Evolutionary conservation across 495 filamentous ascomycete genomes (phyloP).

Genomic region (Penicillium diatomitis): DNA sequence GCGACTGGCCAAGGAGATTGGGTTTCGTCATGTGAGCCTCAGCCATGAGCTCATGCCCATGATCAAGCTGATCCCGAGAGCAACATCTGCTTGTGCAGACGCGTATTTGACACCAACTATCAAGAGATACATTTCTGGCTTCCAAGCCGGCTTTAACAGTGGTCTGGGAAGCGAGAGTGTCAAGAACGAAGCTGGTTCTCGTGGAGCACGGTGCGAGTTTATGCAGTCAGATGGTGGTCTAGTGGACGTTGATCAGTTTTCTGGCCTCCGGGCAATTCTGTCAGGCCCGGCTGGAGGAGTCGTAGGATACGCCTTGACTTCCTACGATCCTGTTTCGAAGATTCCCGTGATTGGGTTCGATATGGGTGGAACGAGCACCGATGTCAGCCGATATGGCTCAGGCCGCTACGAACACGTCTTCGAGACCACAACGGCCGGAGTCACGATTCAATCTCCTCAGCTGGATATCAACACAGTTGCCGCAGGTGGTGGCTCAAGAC

Average conservation of each 20-base stretch:
- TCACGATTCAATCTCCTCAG: slow-evolving; percentile 87
- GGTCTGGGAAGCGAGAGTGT: slow-evolving; percentile 22
- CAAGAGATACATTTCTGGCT: slow-evolving; percentile 77
- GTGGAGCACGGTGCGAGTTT: slow-evolving; percentile 42
- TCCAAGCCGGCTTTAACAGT: slow-evolving; percentile 54
- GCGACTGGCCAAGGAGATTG: slow-evolving; percentile 21
- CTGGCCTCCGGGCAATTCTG: slow-evolving; percentile 42
- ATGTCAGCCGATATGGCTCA: slow-evolving; percentile 64
- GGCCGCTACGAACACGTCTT: slow-evolving; percentile 90
- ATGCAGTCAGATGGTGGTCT: slow-evolving; percentile 45
- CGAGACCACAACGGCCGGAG: slow-evolving; percentile 87
- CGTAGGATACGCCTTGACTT: slow-evolving; percentile 83
- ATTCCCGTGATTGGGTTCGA: slow-evolving; percentile 90
- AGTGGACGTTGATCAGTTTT: slow-evolving; percentile 38
- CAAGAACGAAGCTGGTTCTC: slow-evolving; percentile 15
- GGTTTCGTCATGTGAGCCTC: slow-evolving; percentile 45
- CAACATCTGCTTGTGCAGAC: slow-evolving; percentile 82
- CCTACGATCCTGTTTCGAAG: slow-evolving; percentile 68
- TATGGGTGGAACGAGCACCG: slow-evolving; percentile 88
- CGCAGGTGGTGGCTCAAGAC: slow-evolving; percentile 77
- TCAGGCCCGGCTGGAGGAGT: slow-evolving; percentile 55
- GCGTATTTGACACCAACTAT: slow-evolving; percentile 89
- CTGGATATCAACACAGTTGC: slow-evolving; percentile 94
- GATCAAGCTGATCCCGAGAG: slow-evolving; percentile 58
- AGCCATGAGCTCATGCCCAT: slow-evolving; percentile 61